Conservation (phyloP, 306 rosid species). For the Biancaea sappan region DNA sequence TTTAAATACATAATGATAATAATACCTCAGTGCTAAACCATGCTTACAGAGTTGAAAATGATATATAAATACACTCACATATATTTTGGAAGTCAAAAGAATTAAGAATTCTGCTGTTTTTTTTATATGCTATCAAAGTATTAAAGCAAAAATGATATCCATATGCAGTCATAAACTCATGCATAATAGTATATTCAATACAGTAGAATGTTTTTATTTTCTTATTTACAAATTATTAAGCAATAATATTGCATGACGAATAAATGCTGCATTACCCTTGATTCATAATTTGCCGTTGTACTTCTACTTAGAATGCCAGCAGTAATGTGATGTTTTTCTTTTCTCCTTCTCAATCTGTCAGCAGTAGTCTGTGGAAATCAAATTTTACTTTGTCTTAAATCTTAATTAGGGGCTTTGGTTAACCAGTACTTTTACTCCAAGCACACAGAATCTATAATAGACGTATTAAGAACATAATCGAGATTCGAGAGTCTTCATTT, state of each 20-base stretch:
- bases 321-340: too few relatives aligned
- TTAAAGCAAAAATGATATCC: not conserved
- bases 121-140: not conserved
- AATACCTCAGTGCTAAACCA: not conserved
- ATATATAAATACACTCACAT: too few relatives aligned
- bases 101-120: not conserved
- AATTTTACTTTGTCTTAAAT: too few relatives aligned
- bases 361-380: not conserved
- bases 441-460: too few relatives aligned
- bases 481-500: too few relatives aligned
- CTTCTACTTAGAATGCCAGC: too few relatives aligned
- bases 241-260: not conserved
- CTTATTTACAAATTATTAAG: not conserved
- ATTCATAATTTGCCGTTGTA: not conserved
- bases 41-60: not conserved
- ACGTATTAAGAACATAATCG: too few relatives aligned
- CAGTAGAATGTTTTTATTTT: not conserved
- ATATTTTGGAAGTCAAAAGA: not conserved
- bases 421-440: not conserved
- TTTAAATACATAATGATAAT: not conserved
- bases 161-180: not conserved
- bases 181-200: too few relatives aligned
- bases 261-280: not conserved
- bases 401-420: not conserved
- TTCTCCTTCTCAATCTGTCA: not conserved